phyloP scores from a whole-genome alignment of 2,329 filamentous ascomycete genomes.

The Fusarium decemcellulare region DNA sequence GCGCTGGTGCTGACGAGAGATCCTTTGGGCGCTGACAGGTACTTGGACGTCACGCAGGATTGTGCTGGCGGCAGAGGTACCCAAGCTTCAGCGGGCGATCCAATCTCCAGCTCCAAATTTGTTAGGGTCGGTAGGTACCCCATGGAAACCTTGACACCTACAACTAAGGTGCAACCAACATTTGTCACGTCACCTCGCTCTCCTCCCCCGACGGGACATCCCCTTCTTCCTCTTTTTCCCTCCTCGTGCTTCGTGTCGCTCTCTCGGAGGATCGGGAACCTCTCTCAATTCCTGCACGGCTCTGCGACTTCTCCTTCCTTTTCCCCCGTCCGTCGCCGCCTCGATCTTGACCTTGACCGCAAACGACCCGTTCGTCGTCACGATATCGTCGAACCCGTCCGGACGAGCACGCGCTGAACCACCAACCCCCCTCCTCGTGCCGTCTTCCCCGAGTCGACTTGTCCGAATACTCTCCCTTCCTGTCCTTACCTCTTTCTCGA shows the following conservation, averaged over 20 bases:
- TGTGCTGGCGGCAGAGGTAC: constrained; percentile 33
- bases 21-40: constrained; percentile 15
- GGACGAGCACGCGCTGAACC: constrained; percentile 13
- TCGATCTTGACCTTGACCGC: constrained; percentile 31
- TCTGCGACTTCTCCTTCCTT: constrained; percentile 12
- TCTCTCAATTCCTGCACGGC: background rate
- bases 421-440: background rate
- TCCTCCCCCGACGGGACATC: background rate
- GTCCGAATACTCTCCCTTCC: background rate
- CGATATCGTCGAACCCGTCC: constrained; percentile 12
- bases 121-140: constrained; percentile 21
- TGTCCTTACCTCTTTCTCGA: constrained; percentile 1
- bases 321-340: background rate
- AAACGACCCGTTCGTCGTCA: constrained; percentile 31
- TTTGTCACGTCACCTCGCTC: constrained; percentile 35
- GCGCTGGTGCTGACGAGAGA: background rate
- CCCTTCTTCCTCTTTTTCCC: constrained; percentile 19
- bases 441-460: too few species aligned
- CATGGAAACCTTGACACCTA: constrained; percentile 39
- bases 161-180: constrained; percentile 30
- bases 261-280: background rate
- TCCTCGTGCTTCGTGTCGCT: constrained; percentile 21
- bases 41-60: constrained; percentile 17
- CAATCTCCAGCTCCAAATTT: constrained; percentile 42
- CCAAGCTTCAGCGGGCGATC: constrained; percentile 16